phyloP scores from a whole-genome alignment of 257 asterid species.

The Lycium ferocissimum region DNA sequence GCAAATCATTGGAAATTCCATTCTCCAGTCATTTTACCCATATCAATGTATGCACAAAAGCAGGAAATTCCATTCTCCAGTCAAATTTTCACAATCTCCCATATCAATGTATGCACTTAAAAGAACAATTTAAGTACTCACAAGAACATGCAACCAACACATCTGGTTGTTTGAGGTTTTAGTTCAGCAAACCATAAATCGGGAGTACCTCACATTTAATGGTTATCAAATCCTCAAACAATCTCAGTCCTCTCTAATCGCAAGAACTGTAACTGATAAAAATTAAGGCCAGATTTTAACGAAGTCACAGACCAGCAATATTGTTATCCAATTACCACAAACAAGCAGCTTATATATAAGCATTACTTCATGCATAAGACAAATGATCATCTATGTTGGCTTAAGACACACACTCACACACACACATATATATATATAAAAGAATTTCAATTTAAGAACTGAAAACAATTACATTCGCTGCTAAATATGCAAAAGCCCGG shows the following conservation, averaged over 20 bases:
- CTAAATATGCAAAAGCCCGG: too few species aligned
- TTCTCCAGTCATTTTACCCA: not conserved
- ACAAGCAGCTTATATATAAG: not conserved
- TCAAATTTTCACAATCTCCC: not conserved
- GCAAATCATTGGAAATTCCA: not conserved
- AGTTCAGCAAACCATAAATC: too few species aligned
- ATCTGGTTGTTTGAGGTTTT: not conserved
- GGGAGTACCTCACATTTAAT: too few species aligned
- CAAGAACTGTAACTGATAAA: not conserved
- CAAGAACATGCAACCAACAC: not conserved
- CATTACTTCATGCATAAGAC: not conserved
- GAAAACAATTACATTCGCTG: too few species aligned
- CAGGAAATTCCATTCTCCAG: not conserved
- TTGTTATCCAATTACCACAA: not conserved
- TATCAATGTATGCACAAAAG: not conserved
- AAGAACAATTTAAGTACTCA: not conserved
- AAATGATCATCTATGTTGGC: too few species aligned
- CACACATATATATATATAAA: too few species aligned
- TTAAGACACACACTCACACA: too few species aligned
- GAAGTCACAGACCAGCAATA: not conserved
- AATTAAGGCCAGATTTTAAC: not conserved
- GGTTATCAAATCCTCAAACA: too few species aligned
- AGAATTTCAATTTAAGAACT: too few species aligned
- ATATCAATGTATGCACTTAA: too few species aligned
- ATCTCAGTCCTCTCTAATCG: too few species aligned